A percentile compares a stretch with the other conserved stretches of the same genome.
These are phyloP conservation scores for Gentiana dahurica DNA, from an alignment of 257 asterid species.

Conservation along the genomic window DNA sequence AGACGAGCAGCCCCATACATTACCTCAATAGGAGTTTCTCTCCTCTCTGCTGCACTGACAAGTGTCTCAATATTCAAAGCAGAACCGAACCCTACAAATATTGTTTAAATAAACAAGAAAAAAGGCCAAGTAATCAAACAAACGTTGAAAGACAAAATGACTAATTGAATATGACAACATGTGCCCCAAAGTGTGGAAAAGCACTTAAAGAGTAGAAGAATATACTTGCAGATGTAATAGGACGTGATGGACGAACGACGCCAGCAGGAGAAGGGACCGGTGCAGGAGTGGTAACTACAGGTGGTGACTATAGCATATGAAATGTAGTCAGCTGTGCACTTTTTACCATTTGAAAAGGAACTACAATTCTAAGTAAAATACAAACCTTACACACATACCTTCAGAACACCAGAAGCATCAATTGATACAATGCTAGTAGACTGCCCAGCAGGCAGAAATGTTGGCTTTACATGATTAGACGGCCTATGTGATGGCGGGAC, in stretches of 20 bases:
- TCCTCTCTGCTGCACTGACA: slow-evolving; percentile 98
- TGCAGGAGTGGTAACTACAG: slow-evolving; percentile 34
- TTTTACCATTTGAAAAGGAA: neutral
- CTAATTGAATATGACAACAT: slow-evolving; percentile 3
- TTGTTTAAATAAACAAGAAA: slow-evolving; percentile 2
- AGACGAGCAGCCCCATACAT: slow-evolving; percentile 4
- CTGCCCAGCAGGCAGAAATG: slow-evolving; percentile 45
- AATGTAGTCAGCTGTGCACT: slow-evolving; percentile 1
- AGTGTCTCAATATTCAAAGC: slow-evolving; percentile 95
- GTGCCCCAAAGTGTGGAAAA: slow-evolving; percentile 1
- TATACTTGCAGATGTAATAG: slow-evolving; percentile 63
- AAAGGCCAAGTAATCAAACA: slow-evolving; percentile 11
- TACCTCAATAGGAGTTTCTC: slow-evolving; percentile 93
- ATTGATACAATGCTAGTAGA: slow-evolving; percentile 30
- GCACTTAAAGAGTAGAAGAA: slow-evolving; percentile 7
- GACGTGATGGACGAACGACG: slow-evolving; percentile 49
- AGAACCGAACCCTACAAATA: slow-evolving; percentile 74
- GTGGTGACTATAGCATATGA: slow-evolving; percentile 40
- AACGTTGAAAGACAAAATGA: neutral
- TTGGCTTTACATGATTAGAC: slow-evolving; percentile 50
- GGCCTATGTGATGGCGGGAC: slow-evolving; percentile 51
- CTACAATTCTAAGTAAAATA: no score
- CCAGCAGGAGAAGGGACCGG: slow-evolving; percentile 52
- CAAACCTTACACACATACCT: slow-evolving; percentile 39
- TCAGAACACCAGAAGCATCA: slow-evolving; percentile 49